phyloP scores from a whole-genome alignment of 1,139 yeast genomes.

The Torulaspora pretoriensis region DNA sequence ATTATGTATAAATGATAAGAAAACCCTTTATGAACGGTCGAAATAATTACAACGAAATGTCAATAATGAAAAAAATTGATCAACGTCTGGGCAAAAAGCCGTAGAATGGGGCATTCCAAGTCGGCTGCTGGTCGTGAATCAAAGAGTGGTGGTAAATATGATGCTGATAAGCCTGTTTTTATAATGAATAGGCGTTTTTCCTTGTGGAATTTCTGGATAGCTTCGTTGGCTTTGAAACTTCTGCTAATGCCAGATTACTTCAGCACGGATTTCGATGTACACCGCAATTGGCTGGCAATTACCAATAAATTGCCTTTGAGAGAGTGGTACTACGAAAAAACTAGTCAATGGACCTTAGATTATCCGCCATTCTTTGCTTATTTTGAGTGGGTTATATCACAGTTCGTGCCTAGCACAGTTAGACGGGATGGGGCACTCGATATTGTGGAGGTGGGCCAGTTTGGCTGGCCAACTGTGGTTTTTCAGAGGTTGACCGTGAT shows the following conservation, averaged over 20 bases:
- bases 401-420: conserved; percentile 62
- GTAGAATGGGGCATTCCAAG: conserved; percentile 2
- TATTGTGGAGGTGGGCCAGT: conserved; percentile 59
- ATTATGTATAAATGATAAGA: too few relatives aligned
- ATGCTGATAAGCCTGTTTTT: conserved; percentile 5
- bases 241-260: conserved; percentile 39
- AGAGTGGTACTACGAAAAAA: conserved; percentile 79
- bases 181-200: conserved; percentile 40
- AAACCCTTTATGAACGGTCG: conserved; percentile 6
- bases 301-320: conserved; percentile 72
- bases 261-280: conserved; percentile 91
- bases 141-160: not conserved
- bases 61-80: not conserved
- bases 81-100: conserved; percentile 1
- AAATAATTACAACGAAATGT: not conserved
- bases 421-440: conserved; percentile 73
- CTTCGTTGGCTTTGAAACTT: conserved; percentile 53
- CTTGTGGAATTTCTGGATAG: conserved; percentile 63
- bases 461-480: conserved; percentile 71
- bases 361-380: conserved; percentile 98
- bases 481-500: conserved; percentile 84
- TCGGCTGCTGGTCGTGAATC: conserved; percentile 1
- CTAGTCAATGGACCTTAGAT: conserved; percentile 93
- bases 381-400: conserved; percentile 78
- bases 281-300: conserved; percentile 93